Evolutionary conservation across 2,329 filamentous ascomycete genomes (phyloP).

Genomic region (Akanthomyces dipterigenus): DNA sequence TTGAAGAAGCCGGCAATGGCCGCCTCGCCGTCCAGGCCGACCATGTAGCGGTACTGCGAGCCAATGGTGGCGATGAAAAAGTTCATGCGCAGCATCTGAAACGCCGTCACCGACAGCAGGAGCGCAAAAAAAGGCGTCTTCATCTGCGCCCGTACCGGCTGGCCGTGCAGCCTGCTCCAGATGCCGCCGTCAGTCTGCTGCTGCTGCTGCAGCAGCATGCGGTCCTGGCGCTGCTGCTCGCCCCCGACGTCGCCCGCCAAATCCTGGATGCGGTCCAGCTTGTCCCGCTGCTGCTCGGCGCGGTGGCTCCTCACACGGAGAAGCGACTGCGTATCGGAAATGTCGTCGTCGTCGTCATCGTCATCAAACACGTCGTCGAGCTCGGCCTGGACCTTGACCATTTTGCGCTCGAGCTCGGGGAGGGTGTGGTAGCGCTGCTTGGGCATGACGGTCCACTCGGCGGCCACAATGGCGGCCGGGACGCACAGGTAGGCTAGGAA

Average conservation of each 20-base stretch:
- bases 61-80: conserved; percentile 62
- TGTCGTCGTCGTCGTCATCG: conserved; percentile 50
- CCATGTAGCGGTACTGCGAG: conserved; percentile 62
- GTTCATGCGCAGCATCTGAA: conserved; percentile 63
- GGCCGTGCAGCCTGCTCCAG: conserved; percentile 66
- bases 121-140: conserved; percentile 63
- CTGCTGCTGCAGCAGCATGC: conserved; percentile 41
- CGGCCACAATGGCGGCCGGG: conserved; percentile 28
- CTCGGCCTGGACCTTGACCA: conserved; percentile 30
- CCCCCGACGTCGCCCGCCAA: conserved; percentile 51
- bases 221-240: conserved; percentile 49
- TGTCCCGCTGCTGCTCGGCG: conserved; percentile 45
- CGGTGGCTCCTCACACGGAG: conserved; percentile 35
- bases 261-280: conserved; percentile 56
- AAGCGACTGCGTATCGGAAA: conserved; percentile 39
- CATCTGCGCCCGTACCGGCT: conserved; percentile 58
- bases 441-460: conserved; percentile 35
- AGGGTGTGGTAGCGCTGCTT: conserved; percentile 31
- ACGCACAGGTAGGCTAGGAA: conserved; percentile 34
- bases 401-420: conserved; percentile 32
- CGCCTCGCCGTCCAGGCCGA: conserved; percentile 40
- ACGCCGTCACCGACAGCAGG: conserved; percentile 57
- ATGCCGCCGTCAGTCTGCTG: conserved; percentile 57
- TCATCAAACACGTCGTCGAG: conserved; percentile 37
- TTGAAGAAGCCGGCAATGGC: conserved; percentile 37